Conservation (phyloP, 164 flowering plant species). For the Annona squamosa region DNA sequence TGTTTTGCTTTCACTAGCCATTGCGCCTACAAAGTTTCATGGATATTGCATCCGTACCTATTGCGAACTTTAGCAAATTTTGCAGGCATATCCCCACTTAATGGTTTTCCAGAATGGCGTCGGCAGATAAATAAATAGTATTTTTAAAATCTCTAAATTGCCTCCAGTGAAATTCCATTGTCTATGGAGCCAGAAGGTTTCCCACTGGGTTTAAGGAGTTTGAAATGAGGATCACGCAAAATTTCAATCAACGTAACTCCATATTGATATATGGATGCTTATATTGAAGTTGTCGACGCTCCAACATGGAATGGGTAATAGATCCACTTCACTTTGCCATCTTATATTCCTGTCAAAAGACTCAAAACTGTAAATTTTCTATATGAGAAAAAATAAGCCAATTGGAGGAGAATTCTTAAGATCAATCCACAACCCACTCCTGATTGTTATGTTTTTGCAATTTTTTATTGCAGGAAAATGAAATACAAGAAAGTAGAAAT, state of each 20-base stretch:
- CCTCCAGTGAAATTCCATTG: conserved; percentile 21
- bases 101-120: too few species aligned
- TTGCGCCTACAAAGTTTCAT: too few species aligned
- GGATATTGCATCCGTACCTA: too few species aligned
- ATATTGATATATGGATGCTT: conserved; percentile 62
- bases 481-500: too few species aligned
- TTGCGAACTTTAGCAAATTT: too few species aligned
- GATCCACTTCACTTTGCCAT: conserved; percentile 84
- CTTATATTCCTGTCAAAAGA: conserved; percentile 43
- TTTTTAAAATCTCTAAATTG: too few species aligned
- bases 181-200: conserved; percentile 42
- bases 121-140: too few species aligned
- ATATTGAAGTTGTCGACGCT: conserved; percentile 68
- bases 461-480: not conserved
- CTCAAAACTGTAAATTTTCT: conserved; percentile 55
- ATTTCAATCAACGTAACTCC: conserved; percentile 76
- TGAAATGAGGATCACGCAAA: conserved; percentile 72
- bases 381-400: conserved; percentile 3
- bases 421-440: not conserved
- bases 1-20: too few species aligned
- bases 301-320: conserved; percentile 87
- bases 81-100: too few species aligned
- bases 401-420: not conserved
- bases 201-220: conserved; percentile 92
- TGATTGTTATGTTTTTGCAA: not conserved